Percentiles rank a stretch among this genome's conserved stretches.
These are phyloP conservation scores for Melampsora larici-populina DNA, from an alignment of 1,284 basidiomycete genomes.

Conservation along the genomic window DNA sequence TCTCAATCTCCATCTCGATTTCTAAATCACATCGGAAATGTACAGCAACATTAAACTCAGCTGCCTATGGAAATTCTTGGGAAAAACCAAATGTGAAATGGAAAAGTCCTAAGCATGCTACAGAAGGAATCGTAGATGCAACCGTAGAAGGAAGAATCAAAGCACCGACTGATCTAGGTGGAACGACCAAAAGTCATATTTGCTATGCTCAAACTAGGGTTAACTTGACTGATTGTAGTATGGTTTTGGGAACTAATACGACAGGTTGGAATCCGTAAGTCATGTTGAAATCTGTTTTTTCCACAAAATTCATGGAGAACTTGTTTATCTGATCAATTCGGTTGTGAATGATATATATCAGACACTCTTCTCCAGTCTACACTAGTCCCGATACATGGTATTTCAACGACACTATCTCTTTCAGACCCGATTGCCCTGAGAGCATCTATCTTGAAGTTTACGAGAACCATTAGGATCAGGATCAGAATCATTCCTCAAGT, in stretches of 20 bases:
- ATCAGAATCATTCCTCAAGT: not conserved
- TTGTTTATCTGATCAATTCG: not conserved
- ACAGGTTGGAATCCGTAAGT: conserved; percentile 30
- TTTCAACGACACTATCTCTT: conserved; percentile 29
- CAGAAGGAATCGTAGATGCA: conserved; percentile 29
- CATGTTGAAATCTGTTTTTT: not conserved
- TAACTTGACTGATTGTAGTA: conserved; percentile 31
- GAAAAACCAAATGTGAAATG: conserved; percentile 32
- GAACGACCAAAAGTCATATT: conserved; percentile 19
- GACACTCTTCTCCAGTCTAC: conserved; percentile 22
- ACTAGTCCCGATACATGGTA: conserved; percentile 10
- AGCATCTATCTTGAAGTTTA: conserved; percentile 34
- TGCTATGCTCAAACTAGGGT: conserved; percentile 26
- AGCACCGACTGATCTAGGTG: conserved; percentile 10
- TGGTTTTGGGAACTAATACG: not conserved
- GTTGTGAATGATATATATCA: not conserved
- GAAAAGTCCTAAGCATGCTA: conserved; percentile 31
- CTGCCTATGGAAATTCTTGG: conserved; percentile 29
- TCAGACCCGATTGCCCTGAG: conserved; percentile 34
- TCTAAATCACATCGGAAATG: conserved; percentile 20
- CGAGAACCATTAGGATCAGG: conserved; percentile 10
- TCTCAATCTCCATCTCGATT: not conserved
- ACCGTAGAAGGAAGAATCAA: conserved; percentile 22
- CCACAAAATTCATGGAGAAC: not conserved
- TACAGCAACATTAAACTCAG: conserved; percentile 33